phyloP scores from a whole-genome alignment of 2,329 filamentous ascomycete species.

The Apiospora malaysiana region DNA sequence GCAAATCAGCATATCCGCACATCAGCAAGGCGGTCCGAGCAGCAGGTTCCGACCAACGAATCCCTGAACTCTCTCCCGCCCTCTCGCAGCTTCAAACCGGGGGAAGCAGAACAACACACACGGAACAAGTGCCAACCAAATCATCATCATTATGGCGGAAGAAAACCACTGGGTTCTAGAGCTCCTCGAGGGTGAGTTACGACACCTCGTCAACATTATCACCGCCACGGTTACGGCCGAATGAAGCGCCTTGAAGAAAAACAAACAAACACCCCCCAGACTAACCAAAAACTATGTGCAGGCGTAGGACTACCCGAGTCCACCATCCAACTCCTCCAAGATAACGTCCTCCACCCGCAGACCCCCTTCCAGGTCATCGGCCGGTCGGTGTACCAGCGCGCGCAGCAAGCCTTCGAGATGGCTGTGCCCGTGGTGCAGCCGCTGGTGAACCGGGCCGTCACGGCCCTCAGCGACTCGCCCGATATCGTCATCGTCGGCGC shows the following conservation, averaged over 20 bases:
- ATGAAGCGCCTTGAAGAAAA: background rate
- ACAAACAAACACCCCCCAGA: background rate
- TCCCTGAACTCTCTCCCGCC: background rate
- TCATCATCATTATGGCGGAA: conserved; percentile 21
- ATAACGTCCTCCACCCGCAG: conserved; percentile 53
- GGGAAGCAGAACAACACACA: background rate
- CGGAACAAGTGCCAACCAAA: background rate
- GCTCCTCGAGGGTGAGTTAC: conserved; percentile 37
- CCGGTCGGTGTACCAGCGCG: conserved; percentile 40
- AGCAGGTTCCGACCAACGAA: conserved; percentile 3
- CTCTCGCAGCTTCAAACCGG: background rate
- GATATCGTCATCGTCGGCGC: conserved; percentile 52
- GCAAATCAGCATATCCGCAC: background rate
- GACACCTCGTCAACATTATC: background rate
- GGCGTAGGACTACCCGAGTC: conserved; percentile 51
- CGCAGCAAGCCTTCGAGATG: conserved; percentile 32
- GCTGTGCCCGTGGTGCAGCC: conserved; percentile 51
- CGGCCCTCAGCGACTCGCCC: conserved; percentile 45
- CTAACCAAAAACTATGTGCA: conserved; percentile 24
- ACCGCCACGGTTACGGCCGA: background rate
- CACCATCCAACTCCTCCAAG: conserved; percentile 49
- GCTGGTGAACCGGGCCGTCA: conserved; percentile 46
- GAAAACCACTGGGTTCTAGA: conserved; percentile 36
- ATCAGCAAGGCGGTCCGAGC: conserved; percentile 3
- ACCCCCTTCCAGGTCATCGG: conserved; percentile 51